Percentiles rank a stretch among this genome's conserved stretches.
phyloP scores from a whole-genome alignment of 257 asterid species.

The Penstemon newberryi region DNA sequence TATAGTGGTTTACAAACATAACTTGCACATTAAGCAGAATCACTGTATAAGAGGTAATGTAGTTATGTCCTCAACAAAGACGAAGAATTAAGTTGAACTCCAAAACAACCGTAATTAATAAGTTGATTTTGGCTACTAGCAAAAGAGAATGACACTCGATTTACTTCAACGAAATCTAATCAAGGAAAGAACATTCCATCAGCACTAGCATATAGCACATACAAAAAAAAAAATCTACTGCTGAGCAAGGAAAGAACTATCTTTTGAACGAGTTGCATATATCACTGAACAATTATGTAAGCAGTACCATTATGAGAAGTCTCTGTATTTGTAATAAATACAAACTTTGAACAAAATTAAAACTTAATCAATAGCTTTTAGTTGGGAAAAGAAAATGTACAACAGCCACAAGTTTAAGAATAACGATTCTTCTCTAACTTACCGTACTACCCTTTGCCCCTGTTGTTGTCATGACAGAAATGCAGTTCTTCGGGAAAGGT shows the following conservation, averaged over 20 bases:
- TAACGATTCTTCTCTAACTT: slow-evolving; percentile 32
- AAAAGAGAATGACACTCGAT: not conserved
- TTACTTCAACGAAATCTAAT: not conserved
- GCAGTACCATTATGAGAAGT: not conserved
- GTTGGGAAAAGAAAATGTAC: not conserved
- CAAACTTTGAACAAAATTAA: not conserved
- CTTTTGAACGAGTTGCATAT: not conserved
- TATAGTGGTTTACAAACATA: not conserved
- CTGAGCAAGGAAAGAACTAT: not conserved
- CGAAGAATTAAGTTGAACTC: not conserved
- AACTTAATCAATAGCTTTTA: slow-evolving; percentile 4
- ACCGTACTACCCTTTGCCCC: slow-evolving; percentile 99
- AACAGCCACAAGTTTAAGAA: slow-evolving; percentile 12
- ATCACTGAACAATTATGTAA: too few relatives aligned
- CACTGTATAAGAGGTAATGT: not conserved
- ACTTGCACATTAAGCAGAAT: not conserved
- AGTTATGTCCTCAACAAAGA: not conserved
- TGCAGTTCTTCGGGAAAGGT: slow-evolving; percentile 95
- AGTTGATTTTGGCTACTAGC: not conserved
- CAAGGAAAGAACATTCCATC: not conserved
- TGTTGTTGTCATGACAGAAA: slow-evolving; percentile 90
- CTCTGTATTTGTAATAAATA: not conserved
- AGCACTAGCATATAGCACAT: not conserved
- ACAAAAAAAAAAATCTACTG: not conserved
- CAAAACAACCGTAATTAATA: not conserved